phyloP scores from a whole-genome alignment of 805 yeast genomes.

The Saturnispora zaruensis region DNA sequence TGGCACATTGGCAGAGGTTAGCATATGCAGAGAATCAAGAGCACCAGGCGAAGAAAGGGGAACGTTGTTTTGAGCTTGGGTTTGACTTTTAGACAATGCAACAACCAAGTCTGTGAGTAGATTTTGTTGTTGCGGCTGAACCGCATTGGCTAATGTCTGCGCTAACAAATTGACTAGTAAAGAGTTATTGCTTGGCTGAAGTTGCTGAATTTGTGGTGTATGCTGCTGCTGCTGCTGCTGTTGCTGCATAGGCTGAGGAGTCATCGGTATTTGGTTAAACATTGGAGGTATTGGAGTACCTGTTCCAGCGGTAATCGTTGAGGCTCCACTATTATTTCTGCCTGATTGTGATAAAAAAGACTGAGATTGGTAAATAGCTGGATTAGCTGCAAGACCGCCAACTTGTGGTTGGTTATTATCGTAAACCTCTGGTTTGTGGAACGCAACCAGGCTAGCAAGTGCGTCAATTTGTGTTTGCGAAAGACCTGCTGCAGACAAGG shows the following conservation, averaged over 20 bases:
- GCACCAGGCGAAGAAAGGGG: background rate
- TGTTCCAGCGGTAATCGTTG: conserved; percentile 5
- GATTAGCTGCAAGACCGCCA: conserved; percentile 4
- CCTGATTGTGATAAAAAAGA: conserved; percentile 2
- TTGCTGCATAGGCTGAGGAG: conserved; percentile 6
- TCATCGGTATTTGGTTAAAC: background rate
- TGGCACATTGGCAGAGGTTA: background rate
- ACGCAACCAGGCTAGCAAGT: conserved; percentile 63
- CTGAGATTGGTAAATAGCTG: conserved; percentile 2
- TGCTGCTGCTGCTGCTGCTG: conserved; percentile 7
- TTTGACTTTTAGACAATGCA: conserved; percentile 1
- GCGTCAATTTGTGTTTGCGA: conserved; percentile 64
- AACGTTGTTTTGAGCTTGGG: background rate
- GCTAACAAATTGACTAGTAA: conserved; percentile 11
- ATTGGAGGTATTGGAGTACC: background rate
- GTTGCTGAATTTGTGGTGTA: conserved; percentile 11
- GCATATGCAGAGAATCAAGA: background rate
- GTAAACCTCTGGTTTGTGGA: conserved; percentile 34
- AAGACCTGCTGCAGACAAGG: conserved; percentile 59
- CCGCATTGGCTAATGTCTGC: conserved; percentile 10
- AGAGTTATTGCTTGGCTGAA: conserved; percentile 5
- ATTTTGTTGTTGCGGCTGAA: conserved; percentile 10
- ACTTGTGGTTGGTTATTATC: background rate
- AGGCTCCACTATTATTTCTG: conserved; percentile 1
- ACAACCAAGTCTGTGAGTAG: conserved; percentile 6